Conservation (phyloP, 371 early-diverging fungal genomes). For the Mucor piriformis region DNA sequence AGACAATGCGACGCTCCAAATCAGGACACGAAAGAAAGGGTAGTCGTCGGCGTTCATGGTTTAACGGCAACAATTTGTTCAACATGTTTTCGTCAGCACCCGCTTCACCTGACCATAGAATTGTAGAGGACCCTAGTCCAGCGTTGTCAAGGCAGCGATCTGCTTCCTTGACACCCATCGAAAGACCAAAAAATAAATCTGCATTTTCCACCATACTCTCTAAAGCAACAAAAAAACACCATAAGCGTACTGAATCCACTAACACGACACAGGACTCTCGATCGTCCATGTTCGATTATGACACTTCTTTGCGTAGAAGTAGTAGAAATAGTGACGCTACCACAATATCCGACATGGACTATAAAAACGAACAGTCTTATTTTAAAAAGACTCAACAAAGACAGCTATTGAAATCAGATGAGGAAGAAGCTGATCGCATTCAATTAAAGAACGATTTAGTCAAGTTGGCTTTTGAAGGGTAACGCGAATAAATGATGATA, state of each 20-base stretch:
- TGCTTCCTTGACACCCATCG: constrained; percentile 17
- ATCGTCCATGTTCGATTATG: constrained; percentile 7
- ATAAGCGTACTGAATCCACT: constrained; percentile 2
- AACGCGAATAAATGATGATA: not conserved
- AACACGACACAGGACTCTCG: constrained; percentile 6
- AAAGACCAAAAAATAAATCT: constrained; percentile 7
- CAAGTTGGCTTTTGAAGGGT: constrained; percentile 45
- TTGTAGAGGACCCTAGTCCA: not conserved
- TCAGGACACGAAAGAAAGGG: constrained; percentile 9
- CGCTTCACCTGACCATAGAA: constrained; percentile 22
- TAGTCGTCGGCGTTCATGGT: constrained; percentile 27
- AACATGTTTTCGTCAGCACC: constrained; percentile 28
- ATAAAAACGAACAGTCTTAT: not conserved
- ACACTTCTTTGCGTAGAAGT: constrained; percentile 8
- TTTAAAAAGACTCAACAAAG: constrained; percentile 1
- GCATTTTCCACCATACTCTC: constrained; percentile 24
- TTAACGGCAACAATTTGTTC: constrained; percentile 18
- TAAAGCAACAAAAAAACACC: constrained; percentile 19
- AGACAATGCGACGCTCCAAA: constrained; percentile 15
- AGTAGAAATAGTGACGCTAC: constrained; percentile 12
- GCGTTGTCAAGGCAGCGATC: constrained; percentile 6
- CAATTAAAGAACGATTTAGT: constrained; percentile 40
- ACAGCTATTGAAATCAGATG: constrained; percentile 27
- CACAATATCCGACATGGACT: constrained; percentile 12
- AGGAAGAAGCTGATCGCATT: constrained; percentile 40